Evolutionary conservation across 2,329 filamentous ascomycete genomes (phyloP), one percentile per base, ranked within the genome.

Genomic region (Rosellinia necatrix): DNA sequence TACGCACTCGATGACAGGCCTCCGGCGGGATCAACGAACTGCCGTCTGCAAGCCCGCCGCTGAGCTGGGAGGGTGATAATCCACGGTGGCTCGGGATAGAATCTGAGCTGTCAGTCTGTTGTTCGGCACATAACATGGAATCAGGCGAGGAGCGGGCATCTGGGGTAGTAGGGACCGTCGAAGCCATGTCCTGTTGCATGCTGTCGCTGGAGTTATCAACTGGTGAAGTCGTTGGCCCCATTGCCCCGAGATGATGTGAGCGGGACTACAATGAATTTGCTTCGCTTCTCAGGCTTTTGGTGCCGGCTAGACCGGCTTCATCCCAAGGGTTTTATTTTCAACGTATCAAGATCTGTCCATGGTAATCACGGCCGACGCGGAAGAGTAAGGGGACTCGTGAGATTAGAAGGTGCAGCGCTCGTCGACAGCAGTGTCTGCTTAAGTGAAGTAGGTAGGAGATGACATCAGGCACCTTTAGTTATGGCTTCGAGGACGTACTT

Each of bases 91-190:
- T 34, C 9, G 25, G 40, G 21, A 53, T 41, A 19, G 58, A 15
- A 6, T 58, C 57, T 8, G 53, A 35, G 25, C 5, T 41, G 24
- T 51, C 53, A 3, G 38, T 25, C 6, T 40, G n/a, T 8, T 37
- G 25, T 17, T 62, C 58, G 3, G 72, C 70, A n/a, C 70, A 68
- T 19, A 77, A 61, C 12, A 76, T 59, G 4, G 76, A 74, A 58
- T 75, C 78, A 58, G 75, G 76, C 7, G 74, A 71, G 48, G 73
- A 66, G 59, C 73, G 78, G 10, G 72, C 74, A 58, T 76, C 74
- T 9, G 76, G 75, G 3, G 76, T 78, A 5, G 77, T 78, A 2
- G 76, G 75, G 4, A 75, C 74, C 0, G 76, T 78, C 1, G 77
- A 78, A n/a, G 58, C 60, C 40, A 48, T 43, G 41, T 73, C 70